phyloP scores from a whole-genome alignment of 305 asterid genomes.

The Solanum hybrid region DNA sequence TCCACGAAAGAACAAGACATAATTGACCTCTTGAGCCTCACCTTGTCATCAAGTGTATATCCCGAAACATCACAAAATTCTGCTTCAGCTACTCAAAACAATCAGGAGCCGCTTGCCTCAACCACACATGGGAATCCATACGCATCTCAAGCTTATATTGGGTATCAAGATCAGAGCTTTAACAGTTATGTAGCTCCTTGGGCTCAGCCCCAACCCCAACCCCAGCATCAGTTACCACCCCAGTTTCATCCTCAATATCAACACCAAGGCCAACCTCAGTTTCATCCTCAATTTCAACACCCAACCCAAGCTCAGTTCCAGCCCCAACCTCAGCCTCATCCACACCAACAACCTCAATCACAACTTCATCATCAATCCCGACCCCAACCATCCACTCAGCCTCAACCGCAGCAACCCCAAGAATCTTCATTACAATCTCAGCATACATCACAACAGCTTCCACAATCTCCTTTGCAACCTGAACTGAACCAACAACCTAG shows the following conservation, averaged over 20 bases:
- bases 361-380: conserved; percentile 7
- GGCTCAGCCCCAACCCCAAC: conserved; percentile 47
- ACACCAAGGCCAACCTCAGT: conserved; percentile 17
- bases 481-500: not conserved
- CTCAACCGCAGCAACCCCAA: conserved; percentile 29
- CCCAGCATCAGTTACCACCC: conserved; percentile 11
- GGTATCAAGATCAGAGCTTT: conserved; percentile 31
- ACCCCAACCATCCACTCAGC: conserved; percentile 15
- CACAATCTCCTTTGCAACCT: conserved; percentile 9
- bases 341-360: conserved; percentile 34
- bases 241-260: conserved; percentile 21
- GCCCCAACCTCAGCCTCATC: conserved; percentile 17
- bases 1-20: conserved; percentile 61
- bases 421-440: conserved; percentile 14
- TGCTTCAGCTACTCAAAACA: conserved; percentile 17
- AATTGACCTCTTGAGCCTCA: conserved; percentile 71
- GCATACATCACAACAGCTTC: conserved; percentile 12
- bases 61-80: conserved; percentile 33
- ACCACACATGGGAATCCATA: conserved; percentile 18
- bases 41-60: conserved; percentile 39
- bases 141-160: conserved; percentile 33
- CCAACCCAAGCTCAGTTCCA: conserved; percentile 9
- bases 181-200: conserved; percentile 78
- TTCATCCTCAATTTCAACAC: conserved; percentile 10
- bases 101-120: conserved; percentile 25